These are phyloP conservation scores for Elsinoe fawcettii DNA, from an alignment of 2,329 filamentous ascomycete species.

Conservation along the genomic window DNA sequence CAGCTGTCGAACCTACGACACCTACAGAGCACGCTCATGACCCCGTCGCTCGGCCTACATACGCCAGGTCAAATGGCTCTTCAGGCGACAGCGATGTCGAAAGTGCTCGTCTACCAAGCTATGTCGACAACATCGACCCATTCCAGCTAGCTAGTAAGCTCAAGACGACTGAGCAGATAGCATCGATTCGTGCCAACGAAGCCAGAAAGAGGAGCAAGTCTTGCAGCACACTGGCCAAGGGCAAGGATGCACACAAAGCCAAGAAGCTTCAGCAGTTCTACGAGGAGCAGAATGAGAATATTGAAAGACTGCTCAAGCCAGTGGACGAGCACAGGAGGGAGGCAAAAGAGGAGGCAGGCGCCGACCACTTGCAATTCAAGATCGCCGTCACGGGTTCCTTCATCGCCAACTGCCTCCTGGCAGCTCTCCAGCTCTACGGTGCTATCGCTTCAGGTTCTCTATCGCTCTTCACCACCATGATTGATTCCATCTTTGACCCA, in stretches of 20 bases:
- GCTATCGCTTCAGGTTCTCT: constrained; percentile 82
- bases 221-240: constrained; percentile 33
- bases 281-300: constrained; percentile 84
- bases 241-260: constrained; percentile 37
- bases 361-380: constrained; percentile 69
- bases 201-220: constrained; percentile 59
- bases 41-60: constrained; percentile 30
- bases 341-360: constrained; percentile 69
- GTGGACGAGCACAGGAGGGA: constrained; percentile 84
- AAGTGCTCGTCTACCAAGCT: constrained; percentile 47
- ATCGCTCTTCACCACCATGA: constrained; percentile 95
- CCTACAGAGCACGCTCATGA: constrained; percentile 26
- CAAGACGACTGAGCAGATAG: constrained; percentile 70
- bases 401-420: constrained; percentile 69
- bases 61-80: constrained; percentile 26
- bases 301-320: constrained; percentile 81
- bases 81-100: constrained; percentile 32
- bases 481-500: constrained; percentile 89
- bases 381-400: constrained; percentile 63
- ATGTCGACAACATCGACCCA: constrained; percentile 64
- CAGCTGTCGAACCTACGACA: constrained; percentile 32
- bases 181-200: constrained; percentile 68
- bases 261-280: constrained; percentile 73
- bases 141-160: constrained; percentile 69
- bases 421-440: constrained; percentile 78